Evolutionary conservation across 306 rosid species (phyloP).

Genomic region (Spatholobus suberectus): DNA sequence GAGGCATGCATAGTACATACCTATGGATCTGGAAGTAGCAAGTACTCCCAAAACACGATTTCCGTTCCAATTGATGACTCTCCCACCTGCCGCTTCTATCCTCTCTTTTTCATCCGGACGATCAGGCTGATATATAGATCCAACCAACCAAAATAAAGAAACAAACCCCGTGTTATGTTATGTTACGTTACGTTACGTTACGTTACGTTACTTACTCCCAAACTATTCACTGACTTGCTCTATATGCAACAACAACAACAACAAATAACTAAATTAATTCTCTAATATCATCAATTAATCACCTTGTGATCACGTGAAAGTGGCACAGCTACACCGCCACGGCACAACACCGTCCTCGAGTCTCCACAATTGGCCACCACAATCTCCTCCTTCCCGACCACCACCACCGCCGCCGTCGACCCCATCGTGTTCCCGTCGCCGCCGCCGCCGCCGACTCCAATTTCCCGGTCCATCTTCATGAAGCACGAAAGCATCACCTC

Average conservation of each 20-base stretch:
- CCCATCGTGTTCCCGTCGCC: constrained; percentile 47
- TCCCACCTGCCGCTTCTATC: constrained; percentile 74
- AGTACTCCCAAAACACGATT: constrained; percentile 67
- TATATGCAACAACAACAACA: neutral
- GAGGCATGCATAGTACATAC: no score
- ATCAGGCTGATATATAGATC: constrained; percentile 50
- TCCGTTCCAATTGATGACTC: constrained; percentile 60
- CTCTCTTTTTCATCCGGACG: constrained; percentile 65
- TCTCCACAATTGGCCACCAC: constrained; percentile 74
- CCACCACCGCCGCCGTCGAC: constrained; percentile 63
- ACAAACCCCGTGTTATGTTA: neutral
- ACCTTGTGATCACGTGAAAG: constrained; percentile 79
- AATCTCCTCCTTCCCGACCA: constrained; percentile 54
- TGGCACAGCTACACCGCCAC: constrained; percentile 56
- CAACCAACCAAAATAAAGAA: neutral
- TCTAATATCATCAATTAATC: neutral
- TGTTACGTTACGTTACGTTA: no score
- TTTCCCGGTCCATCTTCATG: constrained; percentile 68
- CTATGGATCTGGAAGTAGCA: constrained; percentile 71
- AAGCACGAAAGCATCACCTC: constrained; percentile 54
- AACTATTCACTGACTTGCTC: neutral
- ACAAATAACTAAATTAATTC: neutral
- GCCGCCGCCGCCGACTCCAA: constrained; percentile 18
- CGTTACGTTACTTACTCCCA: no score
- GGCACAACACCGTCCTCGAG: constrained; percentile 66